These are phyloP conservation scores for Aspergillus nanangensis DNA, from an alignment of 495 filamentous ascomycete species.

Conservation along the genomic window DNA sequence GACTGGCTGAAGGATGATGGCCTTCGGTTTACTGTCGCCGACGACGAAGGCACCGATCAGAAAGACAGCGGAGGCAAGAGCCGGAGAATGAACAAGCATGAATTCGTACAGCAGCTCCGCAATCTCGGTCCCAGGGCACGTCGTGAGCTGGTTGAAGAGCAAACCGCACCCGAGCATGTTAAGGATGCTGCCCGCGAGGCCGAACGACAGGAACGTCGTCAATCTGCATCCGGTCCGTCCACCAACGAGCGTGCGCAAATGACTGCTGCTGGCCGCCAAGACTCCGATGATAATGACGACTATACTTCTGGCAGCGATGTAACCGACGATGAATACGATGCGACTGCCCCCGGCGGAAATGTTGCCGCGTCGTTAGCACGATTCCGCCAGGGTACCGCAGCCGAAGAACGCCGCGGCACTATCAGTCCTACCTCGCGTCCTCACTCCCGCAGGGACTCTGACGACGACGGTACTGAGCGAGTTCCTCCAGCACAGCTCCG, in stretches of 20 bases:
- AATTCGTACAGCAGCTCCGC: slow-evolving; percentile 84
- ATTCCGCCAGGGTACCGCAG: slow-evolving; percentile 38
- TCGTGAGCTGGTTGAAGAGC: slow-evolving; percentile 63
- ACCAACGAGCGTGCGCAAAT: not conserved
- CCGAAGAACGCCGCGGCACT: slow-evolving; percentile 46
- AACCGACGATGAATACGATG: slow-evolving; percentile 25
- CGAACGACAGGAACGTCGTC: slow-evolving; percentile 21
- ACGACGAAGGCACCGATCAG: slow-evolving; percentile 26
- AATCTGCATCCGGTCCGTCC: slow-evolving; percentile 1
- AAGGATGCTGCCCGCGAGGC: slow-evolving; percentile 47
- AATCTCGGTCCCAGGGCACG: slow-evolving; percentile 74
- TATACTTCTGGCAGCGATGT: slow-evolving; percentile 26
- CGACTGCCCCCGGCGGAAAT: slow-evolving; percentile 37
- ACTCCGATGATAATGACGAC: slow-evolving; percentile 21
- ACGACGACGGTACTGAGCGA: slow-evolving; percentile 56
- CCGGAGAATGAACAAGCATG: slow-evolving; percentile 80
- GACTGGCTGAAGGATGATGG: slow-evolving; percentile 63
- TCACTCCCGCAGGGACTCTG: slow-evolving; percentile 43
- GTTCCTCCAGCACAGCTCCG: slow-evolving; percentile 42
- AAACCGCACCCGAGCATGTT: slow-evolving; percentile 56
- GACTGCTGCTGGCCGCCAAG: slow-evolving; percentile 7
- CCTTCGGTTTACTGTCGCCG: slow-evolving; percentile 79
- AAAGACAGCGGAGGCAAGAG: slow-evolving; percentile 44
- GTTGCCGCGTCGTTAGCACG: slow-evolving; percentile 41
- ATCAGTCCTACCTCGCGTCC: slow-evolving; percentile 27